phyloP scores from a whole-genome alignment of 2,329 filamentous ascomycete species.

The Pyrenophora teres region DNA sequence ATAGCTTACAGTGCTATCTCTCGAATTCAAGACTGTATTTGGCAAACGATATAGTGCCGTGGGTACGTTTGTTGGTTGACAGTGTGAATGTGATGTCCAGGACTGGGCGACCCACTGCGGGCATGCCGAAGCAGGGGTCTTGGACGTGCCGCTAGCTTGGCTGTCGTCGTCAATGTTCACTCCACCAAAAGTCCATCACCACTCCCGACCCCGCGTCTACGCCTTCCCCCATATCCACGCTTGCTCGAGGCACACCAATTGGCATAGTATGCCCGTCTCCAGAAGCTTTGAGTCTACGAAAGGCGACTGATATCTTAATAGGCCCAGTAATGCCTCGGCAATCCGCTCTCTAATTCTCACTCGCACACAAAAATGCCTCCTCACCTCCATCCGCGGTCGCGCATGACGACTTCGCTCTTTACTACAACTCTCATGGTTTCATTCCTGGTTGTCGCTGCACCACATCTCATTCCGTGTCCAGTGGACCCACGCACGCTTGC shows the following conservation, averaged over 20 bases:
- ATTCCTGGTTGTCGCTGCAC: constrained; percentile 89
- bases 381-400: constrained; percentile 88
- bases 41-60: no score
- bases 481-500: constrained; percentile 75
- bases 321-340: constrained; percentile 38
- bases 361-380: constrained; percentile 66
- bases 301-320: constrained; percentile 22
- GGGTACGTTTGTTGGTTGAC: no score
- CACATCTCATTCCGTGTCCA: constrained; percentile 89
- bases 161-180: constrained; percentile 9
- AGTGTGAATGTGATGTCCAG: constrained; percentile 12
- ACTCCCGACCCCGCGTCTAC: constrained; percentile 25
- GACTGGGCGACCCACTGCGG: constrained; percentile 8
- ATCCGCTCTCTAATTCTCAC: constrained; percentile 20
- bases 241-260: constrained; percentile 40
- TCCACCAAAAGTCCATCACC: constrained; percentile 35
- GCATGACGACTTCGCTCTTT: constrained; percentile 92
- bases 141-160: constrained; percentile 9
- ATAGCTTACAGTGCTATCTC: background rate
- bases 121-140: constrained; percentile 18
- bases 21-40: no score
- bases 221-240: constrained; percentile 13
- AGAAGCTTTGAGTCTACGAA: background rate
- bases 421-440: constrained; percentile 87
- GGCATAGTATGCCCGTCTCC: constrained; percentile 21